Conservation (phyloP, 2,329 filamentous ascomycete species). For the Phialophora expanda region DNA sequence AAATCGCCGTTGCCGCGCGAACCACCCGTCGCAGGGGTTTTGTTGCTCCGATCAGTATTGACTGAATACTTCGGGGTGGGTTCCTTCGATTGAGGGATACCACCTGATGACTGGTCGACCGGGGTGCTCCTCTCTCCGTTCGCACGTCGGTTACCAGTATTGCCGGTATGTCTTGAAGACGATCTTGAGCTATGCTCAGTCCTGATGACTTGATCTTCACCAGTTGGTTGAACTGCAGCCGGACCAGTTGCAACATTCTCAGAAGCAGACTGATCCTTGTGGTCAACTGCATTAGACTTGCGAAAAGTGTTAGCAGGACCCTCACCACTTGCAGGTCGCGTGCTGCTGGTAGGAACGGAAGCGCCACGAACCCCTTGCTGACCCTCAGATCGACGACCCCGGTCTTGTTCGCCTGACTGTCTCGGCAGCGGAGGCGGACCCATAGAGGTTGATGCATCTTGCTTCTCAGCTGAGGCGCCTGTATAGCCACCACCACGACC, state of each 20-base stretch:
- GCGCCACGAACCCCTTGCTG: constrained; percentile 46
- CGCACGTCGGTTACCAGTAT: constrained; percentile 8
- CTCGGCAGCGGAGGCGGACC: constrained; percentile 39
- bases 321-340: constrained; percentile 47
- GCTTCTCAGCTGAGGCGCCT: constrained; percentile 45
- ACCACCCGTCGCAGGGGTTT: constrained; percentile 17
- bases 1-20: constrained; percentile 29
- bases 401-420: constrained; percentile 37
- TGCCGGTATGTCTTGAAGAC: constrained; percentile 36
- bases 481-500: constrained; percentile 54
- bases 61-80: constrained; percentile 20
- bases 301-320: constrained; percentile 41
- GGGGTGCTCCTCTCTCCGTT: constrained; percentile 25
- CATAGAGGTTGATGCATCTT: constrained; percentile 36
- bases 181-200: constrained; percentile 35
- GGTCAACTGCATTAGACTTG: constrained; percentile 43
- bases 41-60: constrained; percentile 30
- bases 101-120: constrained; percentile 24
- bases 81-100: constrained; percentile 21
- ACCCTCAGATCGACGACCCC: constrained; percentile 35
- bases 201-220: constrained; percentile 18
- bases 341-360: constrained; percentile 48
- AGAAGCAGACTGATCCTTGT: constrained; percentile 22
- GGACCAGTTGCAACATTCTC: constrained; percentile 7
- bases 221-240: constrained; percentile 11